These are phyloP conservation scores for Leccinellum albellum DNA, from an alignment of 768 basidiomycete genomes.

Conservation along the genomic window DNA sequence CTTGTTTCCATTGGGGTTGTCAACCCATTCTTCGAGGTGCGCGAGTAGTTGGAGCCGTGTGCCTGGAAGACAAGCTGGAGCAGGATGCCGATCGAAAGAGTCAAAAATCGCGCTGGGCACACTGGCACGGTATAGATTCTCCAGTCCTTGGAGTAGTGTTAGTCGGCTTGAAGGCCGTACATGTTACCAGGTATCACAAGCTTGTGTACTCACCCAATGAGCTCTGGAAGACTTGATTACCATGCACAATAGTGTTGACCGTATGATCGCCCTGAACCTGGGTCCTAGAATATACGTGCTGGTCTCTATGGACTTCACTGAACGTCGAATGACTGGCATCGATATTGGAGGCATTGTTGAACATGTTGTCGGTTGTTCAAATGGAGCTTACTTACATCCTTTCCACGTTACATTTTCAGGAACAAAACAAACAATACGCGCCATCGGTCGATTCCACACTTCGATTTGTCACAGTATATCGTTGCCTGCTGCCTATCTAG, in stretches of 20 bases:
- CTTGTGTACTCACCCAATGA: conserved; percentile 6
- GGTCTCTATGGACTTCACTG: conserved; percentile 19
- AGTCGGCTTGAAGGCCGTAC: background rate
- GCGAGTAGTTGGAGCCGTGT: conserved; percentile 16
- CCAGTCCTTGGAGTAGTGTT: conserved; percentile 9
- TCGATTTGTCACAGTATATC: too few relatives aligned
- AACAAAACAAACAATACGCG: too few relatives aligned
- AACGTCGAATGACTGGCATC: conserved; percentile 21
- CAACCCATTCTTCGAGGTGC: conserved; percentile 14
- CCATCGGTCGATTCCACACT: too few relatives aligned
- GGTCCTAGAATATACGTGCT: conserved; percentile 8
- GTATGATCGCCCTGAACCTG: conserved; percentile 12
- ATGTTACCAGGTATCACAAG: background rate
- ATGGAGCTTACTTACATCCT: too few relatives aligned
- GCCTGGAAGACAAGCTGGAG: conserved; percentile 18
- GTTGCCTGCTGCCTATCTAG: too few relatives aligned
- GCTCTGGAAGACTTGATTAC: conserved; percentile 17
- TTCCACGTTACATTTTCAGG: too few relatives aligned
- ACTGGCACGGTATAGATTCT: conserved; percentile 9
- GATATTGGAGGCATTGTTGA: conserved; percentile 17
- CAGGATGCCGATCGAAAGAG: conserved; percentile 17
- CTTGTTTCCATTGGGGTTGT: conserved; percentile 2
- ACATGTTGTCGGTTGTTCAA: conserved; percentile 3
- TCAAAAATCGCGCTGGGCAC: conserved; percentile 16
- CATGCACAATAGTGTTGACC: conserved; percentile 15